Conservation (phyloP, 306 rosid genomes). For the Albizia julibrissin region DNA sequence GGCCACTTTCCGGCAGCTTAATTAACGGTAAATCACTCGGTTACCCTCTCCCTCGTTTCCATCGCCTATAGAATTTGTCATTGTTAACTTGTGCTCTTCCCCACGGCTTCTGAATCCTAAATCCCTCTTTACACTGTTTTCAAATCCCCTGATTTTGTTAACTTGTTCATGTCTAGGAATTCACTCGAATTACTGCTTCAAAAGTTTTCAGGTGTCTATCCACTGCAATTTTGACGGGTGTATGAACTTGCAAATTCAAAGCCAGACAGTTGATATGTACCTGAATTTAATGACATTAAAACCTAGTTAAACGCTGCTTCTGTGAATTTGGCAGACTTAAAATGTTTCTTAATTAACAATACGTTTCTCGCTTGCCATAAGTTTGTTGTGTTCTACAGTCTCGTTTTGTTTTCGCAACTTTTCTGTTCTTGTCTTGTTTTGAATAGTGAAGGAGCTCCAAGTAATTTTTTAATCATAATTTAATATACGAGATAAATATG, state of each 20-base stretch:
- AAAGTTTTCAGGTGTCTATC: neutral
- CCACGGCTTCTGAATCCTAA: neutral
- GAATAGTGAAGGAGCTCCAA: too few relatives aligned
- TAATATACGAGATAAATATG: too few relatives aligned
- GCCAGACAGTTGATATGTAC: neutral
- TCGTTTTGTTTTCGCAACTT: neutral
- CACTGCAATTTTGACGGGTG: neutral
- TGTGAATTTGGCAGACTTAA: neutral
- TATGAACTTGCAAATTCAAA: neutral
- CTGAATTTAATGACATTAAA: neutral
- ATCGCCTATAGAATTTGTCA: neutral
- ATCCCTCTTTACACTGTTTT: neutral
- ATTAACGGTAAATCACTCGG: neutral
- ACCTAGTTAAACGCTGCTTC: neutral
- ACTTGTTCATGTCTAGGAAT: neutral
- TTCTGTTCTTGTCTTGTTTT: neutral
- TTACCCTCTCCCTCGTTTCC: neutral
- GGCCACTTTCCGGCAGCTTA: neutral
- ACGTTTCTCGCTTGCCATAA: neutral
- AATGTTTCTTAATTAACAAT: neutral
- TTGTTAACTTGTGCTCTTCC: too few relatives aligned
- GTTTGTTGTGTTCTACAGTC: neutral
- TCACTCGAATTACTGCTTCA: neutral
- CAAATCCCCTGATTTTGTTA: neutral
- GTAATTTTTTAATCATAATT: too few relatives aligned